Conservation (phyloP, 1,139 yeast genomes). For the Zygosaccharomyces pseudobailii region DNA sequence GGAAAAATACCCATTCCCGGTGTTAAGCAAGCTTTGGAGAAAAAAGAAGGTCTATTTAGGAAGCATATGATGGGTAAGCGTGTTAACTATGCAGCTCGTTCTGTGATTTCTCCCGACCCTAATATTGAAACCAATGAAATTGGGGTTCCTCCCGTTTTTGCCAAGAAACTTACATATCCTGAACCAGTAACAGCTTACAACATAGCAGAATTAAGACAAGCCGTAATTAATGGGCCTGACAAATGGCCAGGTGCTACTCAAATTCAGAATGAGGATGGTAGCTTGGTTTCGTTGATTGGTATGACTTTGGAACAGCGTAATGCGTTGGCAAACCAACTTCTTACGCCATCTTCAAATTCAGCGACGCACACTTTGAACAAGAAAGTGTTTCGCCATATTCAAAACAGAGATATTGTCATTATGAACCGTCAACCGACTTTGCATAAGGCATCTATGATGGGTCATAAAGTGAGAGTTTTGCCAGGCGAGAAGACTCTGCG, state of each 20-base stretch:
- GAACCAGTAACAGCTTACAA: constrained; percentile 97
- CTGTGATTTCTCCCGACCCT: constrained; percentile 99
- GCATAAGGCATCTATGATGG: constrained; percentile 99
- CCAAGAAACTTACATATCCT: constrained; percentile 90
- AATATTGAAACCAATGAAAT: constrained; percentile 95
- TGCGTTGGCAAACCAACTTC: constrained; percentile 90
- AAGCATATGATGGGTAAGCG: constrained; percentile 99
- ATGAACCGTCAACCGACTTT: constrained; percentile 99
- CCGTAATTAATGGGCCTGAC: constrained; percentile 95
- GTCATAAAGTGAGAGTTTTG: constrained; percentile 92
- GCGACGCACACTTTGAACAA: constrained; percentile 63
- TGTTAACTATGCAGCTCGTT: constrained; percentile 97
- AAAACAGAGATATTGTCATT: constrained; percentile 89
- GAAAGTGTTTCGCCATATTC: constrained; percentile 90
- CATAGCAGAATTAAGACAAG: constrained; percentile 84
- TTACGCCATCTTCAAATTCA: constrained; percentile 68
- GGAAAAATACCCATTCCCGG: constrained; percentile 82
- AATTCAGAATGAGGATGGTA: constrained; percentile 96
- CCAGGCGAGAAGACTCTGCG: constrained; percentile 97
- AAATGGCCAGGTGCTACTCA: constrained; percentile 99
- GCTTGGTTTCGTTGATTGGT: constrained; percentile 71
- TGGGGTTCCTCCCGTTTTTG: constrained; percentile 99
- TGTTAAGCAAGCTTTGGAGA: constrained; percentile 94
- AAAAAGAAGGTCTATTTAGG: constrained; percentile 97
- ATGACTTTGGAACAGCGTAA: constrained; percentile 93